Conservation (phyloP, 768 basidiomycete genomes). For the Pleurotus platypus region DNA sequence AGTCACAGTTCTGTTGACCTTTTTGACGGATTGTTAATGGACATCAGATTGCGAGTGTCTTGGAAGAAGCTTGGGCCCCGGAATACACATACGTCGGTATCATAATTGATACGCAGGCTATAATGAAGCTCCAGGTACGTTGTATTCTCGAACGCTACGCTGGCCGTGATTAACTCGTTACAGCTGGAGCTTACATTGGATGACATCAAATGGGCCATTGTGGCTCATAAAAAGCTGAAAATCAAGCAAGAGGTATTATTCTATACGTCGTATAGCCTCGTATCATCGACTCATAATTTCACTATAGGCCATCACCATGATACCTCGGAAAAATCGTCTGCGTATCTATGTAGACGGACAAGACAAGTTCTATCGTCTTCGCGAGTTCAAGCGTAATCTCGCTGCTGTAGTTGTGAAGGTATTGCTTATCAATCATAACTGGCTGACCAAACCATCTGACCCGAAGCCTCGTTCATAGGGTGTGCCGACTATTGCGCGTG, state of each 20-base stretch:
- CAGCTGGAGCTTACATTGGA: conserved; percentile 92
- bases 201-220: conserved; percentile 90
- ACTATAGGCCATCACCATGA: conserved; percentile 62
- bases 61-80: conserved; percentile 95
- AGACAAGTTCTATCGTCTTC: conserved; percentile 80
- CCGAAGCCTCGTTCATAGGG: conserved; percentile 46
- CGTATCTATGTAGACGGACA: conserved; percentile 76
- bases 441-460: not conserved
- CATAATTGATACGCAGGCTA: conserved; percentile 84
- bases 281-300: not conserved
- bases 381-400: conserved; percentile 81
- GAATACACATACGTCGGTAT: conserved; percentile 92
- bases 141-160: not conserved
- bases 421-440: conserved; percentile 1
- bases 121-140: conserved; percentile 81
- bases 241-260: conserved; percentile 75
- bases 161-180: not conserved
- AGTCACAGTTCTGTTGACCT: conserved; percentile 17
- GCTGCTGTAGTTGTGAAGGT: conserved; percentile 91
- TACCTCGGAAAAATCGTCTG: conserved; percentile 69
- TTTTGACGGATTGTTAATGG: not conserved
- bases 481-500: conserved; percentile 81
- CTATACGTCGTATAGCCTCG: not conserved
- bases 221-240: conserved; percentile 84
- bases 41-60: conserved; percentile 76